Base-by-base conservation (phyloP, 306 rosid species). In the Arachis hypogaea region DNA sequence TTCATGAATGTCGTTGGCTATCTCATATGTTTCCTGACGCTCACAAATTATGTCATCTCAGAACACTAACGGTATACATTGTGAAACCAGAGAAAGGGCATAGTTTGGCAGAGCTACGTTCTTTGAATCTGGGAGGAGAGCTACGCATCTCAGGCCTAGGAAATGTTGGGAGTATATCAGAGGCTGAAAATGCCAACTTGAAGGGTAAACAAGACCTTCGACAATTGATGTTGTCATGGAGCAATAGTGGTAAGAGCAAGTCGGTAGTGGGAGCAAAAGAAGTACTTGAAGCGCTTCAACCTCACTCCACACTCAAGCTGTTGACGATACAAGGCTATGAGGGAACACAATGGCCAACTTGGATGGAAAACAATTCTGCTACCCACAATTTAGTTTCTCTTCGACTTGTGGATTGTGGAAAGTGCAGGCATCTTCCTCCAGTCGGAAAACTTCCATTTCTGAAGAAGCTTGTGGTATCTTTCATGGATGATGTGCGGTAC, bases 161-260 rank as follows among this genome's bases (percentile, higher is more conserved):
- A 9, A 38, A 38, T n/a, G 68, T 63, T 3, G 3, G 30, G 2
- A 63, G 33, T 41, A 9, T 11, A 7, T 40, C 6, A 0, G 68
- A 63, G 2, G 68, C 33, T 63, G 9, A 63, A 49, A 29, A 51
- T 14, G 71, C 57, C 9, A 66, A 66, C n/a, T 49, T 66, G 71
- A 66, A 5, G 5, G 59, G 45, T 7, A 66, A 47, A 28, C 8
- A 12, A 49, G 59, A 66, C 58, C 45, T 66, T 9, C n/a, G 1
- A 2, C 0, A 28, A 4, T n/a, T 66, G 18, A 0, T 1, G 7
- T 66, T 66, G 44, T 9, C 9, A 12, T 66, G 71, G 59, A 11
- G 3, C 1, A 3, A 7, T 0, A 42, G 3, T 63, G 50, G 9
- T 63, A 9, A 41, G 5, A 11, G 11, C 28, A 9, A 42, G 5